Evolutionary conservation across 306 rosid species (phyloP), one percentile per base, ranked within the genome.

Genomic region (Fragaria vesca): DNA sequence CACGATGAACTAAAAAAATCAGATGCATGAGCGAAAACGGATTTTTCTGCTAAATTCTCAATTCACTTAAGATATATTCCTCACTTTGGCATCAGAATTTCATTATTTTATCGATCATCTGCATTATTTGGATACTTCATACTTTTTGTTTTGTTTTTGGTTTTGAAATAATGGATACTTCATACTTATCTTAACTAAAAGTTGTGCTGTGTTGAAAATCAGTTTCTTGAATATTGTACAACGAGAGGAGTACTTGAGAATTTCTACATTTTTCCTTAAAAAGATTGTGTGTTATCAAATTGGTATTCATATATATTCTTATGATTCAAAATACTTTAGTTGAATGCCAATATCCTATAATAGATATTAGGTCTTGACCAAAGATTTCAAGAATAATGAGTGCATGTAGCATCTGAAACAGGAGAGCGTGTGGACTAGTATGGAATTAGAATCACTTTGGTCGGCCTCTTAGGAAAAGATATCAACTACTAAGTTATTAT

Each of bases 391-490:
- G 42, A 78, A 72, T 71, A 75, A 72, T 71, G 34, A 75, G 74
- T 75, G 81, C 71, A 81, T 32, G 70, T 79, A 76, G 91, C 90
- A 87, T 83, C 83, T 73, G 66, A 73, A 75, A 85, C 78, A 88
- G 30, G 48, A 36, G 73, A 58, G 58, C 84, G 97, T 90, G 97
- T 90, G 94, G 96, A 86, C 43, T 40, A 7, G 91, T 81, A 86
- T 84, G 90, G 97, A 93, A 93, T 87, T 89, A 84, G 96, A 90
- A 93, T 93, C 91, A 71, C 86, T 71, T 89, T 90, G 96, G 97
- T 91, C 94, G 94, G 98, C 98, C 98, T 91, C 93, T 83, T 79
- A 65, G 20, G 71, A 79, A 90, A 88, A 85, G 85, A 52, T 28
- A 47, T 74, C 78, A 82, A 82, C 84, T 76, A 76, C 79, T 73